phyloP scores from a whole-genome alignment of 352 stramenopile species.

The Phytophthora pistaciae region DNA sequence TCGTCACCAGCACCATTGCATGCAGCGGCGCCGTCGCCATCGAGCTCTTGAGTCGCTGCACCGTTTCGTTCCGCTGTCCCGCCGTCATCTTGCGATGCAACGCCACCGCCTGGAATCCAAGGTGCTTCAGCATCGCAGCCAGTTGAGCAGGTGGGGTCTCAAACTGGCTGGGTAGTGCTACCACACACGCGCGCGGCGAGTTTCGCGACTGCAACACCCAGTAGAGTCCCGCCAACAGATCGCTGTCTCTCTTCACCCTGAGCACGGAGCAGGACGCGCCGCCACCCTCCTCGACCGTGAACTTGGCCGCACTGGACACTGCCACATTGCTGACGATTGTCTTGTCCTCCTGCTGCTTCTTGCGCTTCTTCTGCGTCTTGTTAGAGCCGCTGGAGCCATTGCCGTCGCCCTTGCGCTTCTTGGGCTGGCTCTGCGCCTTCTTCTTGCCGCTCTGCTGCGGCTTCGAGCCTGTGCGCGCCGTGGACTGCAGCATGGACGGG shows the following conservation, averaged over 20 bases:
- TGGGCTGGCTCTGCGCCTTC: conserved; percentile 18
- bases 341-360: conserved; percentile 4
- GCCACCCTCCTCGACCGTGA: conserved; percentile 22
- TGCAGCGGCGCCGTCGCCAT: conserved; percentile 10
- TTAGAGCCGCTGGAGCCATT: not conserved
- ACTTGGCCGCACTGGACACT: conserved; percentile 28
- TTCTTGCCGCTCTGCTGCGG: conserved; percentile 17
- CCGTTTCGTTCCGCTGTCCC: conserved; percentile 57
- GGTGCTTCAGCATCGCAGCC: conserved; percentile 54
- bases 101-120: conserved; percentile 68
- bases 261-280: conserved; percentile 26
- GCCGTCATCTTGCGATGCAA: conserved; percentile 79
- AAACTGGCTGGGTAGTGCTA: conserved; percentile 54
- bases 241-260: conserved; percentile 42
- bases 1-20: conserved; percentile 65
- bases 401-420: conserved; percentile 20
- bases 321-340: conserved; percentile 27
- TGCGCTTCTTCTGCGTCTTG: conserved; percentile 18
- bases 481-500: conserved; percentile 39
- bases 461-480: not conserved
- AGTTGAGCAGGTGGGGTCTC: conserved; percentile 40
- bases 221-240: conserved; percentile 63
- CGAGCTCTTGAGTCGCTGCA: conserved; percentile 50
- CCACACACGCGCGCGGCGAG: conserved; percentile 49
- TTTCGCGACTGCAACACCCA: conserved; percentile 65